These are phyloP conservation scores for Moesziomyces aphidis DNA, from an alignment of 1,284 basidiomycete species.

Conservation along the genomic window DNA sequence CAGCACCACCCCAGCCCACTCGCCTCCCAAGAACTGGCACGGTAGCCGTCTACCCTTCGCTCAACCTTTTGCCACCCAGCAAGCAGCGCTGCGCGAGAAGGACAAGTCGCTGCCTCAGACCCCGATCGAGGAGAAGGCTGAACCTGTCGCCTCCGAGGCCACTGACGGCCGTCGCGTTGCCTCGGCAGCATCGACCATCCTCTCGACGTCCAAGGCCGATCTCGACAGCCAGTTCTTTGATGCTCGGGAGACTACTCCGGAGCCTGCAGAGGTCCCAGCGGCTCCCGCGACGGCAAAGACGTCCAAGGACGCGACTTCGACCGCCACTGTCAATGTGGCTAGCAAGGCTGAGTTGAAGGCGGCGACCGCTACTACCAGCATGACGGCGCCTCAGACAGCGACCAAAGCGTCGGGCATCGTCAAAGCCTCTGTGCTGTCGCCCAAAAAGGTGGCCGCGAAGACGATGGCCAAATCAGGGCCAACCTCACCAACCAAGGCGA, in stretches of 20 bases:
- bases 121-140: slow-evolving; percentile 22
- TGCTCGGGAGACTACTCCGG: slow-evolving; percentile 31
- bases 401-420: slow-evolving; percentile 12
- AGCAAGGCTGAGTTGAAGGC: slow-evolving; percentile 6
- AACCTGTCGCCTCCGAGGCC: not conserved
- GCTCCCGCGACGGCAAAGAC: not conserved
- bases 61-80: slow-evolving; percentile 13
- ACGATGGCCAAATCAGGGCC: slow-evolving; percentile 36
- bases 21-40: slow-evolving; percentile 46
- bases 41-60: slow-evolving; percentile 34
- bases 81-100: slow-evolving; percentile 13
- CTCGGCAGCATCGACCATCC: slow-evolving; percentile 23
- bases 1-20: slow-evolving; percentile 43
- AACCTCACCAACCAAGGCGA: slow-evolving; percentile 40
- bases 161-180: slow-evolving; percentile 13
- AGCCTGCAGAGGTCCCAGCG: slow-evolving; percentile 8
- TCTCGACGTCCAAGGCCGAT: slow-evolving; percentile 20
- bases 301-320: slow-evolving; percentile 2
- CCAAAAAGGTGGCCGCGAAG: slow-evolving; percentile 47
- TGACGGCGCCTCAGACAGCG: slow-evolving; percentile 1
- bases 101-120: slow-evolving; percentile 30
- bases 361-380: not conserved
- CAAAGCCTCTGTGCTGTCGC: slow-evolving; percentile 33
- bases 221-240: slow-evolving; percentile 43
- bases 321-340: not conserved